phyloP scores from a whole-genome alignment of 2,329 filamentous ascomycete genomes.

The Cercospora beticola region DNA sequence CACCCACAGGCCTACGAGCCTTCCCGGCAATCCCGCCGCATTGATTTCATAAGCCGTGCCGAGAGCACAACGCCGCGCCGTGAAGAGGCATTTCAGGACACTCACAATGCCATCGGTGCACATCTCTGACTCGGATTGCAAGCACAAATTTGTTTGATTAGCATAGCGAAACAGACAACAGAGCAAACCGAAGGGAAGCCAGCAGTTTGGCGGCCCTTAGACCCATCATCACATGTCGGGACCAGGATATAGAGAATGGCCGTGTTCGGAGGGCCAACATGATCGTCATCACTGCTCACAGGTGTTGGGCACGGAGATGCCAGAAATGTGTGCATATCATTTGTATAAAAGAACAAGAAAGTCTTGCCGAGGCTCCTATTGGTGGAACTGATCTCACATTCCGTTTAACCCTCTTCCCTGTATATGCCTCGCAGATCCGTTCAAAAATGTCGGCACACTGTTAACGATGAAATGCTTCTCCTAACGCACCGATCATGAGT shows the following conservation, averaged over 20 bases:
- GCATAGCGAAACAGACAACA: neutral
- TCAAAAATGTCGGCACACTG: neutral
- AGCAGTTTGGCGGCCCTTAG: neutral
- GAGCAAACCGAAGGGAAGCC: neutral
- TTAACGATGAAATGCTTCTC: neutral
- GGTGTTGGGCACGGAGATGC: neutral
- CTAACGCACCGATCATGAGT: constrained; percentile 7
- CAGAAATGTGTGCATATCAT: constrained; percentile 3
- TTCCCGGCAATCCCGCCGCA: neutral
- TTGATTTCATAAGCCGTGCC: neutral
- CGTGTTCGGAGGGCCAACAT: neutral
- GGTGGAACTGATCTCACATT: neutral
- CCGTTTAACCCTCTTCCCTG: neutral
- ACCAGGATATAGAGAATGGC: neutral
- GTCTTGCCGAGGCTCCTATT: neutral
- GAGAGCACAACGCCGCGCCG: neutral
- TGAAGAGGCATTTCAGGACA: neutral
- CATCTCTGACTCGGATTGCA: neutral
- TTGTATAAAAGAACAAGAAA: constrained; percentile 1
- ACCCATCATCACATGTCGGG: neutral
- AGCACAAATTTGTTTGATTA: neutral
- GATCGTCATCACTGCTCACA: neutral
- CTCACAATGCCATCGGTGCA: neutral
- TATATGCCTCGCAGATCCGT: neutral
- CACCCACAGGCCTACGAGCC: neutral